Evolutionary conservation across 208 protist genomes (phyloP).

Genomic region (Crithidia brevicula): DNA sequence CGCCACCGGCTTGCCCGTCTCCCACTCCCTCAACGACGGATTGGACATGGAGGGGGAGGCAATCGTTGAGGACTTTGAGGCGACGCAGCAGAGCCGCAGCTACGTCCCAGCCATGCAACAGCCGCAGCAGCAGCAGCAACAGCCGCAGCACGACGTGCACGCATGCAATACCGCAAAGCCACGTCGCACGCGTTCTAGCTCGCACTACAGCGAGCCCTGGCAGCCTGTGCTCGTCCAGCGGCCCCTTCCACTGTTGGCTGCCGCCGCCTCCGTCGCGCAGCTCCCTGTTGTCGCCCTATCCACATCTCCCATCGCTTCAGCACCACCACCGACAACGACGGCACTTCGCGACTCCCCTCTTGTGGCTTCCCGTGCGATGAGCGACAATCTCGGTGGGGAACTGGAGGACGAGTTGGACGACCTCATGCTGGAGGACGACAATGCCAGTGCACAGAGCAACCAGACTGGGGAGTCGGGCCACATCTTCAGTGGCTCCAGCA

Average conservation of each 20-base stretch:
- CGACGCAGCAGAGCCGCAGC: not conserved
- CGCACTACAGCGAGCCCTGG: conserved; percentile 37
- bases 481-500: conserved; percentile 21
- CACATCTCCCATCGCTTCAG: not conserved
- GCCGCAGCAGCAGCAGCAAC: not conserved
- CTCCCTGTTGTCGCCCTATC: not conserved
- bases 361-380: too few species aligned
- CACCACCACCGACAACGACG: not conserved
- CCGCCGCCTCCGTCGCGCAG: not conserved
- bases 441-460: conserved; percentile 10
- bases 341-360: too few species aligned
- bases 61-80: not conserved
- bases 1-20: not conserved
- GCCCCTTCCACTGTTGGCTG: not conserved
- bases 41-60: conserved; percentile 2
- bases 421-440: conserved; percentile 22
- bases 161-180: too few species aligned
- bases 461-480: not conserved
- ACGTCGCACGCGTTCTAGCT: conserved; percentile 5
- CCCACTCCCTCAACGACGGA: not conserved
- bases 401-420: conserved; percentile 28
- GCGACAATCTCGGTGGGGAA: not conserved
- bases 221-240: conserved; percentile 25
- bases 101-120: conserved; percentile 3
- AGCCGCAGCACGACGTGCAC: not conserved